Evolutionary conservation across 768 basidiomycete species (phyloP), one percentile per base, ranked within the genome.

Genomic region (Suillus subluteus): DNA sequence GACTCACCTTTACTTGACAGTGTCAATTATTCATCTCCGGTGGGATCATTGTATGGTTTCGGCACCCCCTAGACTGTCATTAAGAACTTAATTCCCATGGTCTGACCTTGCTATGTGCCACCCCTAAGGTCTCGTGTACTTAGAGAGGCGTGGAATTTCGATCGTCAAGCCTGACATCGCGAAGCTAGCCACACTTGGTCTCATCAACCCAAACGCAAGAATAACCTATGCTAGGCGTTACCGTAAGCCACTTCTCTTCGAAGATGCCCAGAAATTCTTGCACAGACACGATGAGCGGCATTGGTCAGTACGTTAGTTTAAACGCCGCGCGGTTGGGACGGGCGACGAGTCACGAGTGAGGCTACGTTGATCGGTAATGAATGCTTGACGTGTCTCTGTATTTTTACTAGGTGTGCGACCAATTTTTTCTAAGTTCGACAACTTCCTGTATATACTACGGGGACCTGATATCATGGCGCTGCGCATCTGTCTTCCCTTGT

Each of bases 11-110:
- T 18, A 15, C 26, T 26, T 26, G 23, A 50, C 16, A 54, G 52
- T 16, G 52, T 32, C 32, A 35, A 55, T 56, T 32, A 56, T 56
- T 56, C 32, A 56, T 56, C 55, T 56, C 32, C 21, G 55, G 32
- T 35, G 55, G 32, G 32, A 56, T 56, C 30, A 54, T 50, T 50
- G 23, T 23, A 23, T 23, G 12, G 5, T 30, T 26, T 30, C 15
- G 26, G 52, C 52, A 11, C 9, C 18, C 12, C 11, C 55, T 16
- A 21, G 18, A 21, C 21, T 35, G 6, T 12, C 11, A n/a, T 32
- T 18, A 32, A 32, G 30, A 55, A 18, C 3, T n/a, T 18, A 2
- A 18, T 56, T 18, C 32, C 32, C 54, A 32, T 32, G 4, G 18
- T 15, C 9, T 35, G 11, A 5, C 26, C 26, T 1, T 55, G 35